Conservation (phyloP, 805 yeast genomes). For the Kazachstania psychrophila region DNA sequence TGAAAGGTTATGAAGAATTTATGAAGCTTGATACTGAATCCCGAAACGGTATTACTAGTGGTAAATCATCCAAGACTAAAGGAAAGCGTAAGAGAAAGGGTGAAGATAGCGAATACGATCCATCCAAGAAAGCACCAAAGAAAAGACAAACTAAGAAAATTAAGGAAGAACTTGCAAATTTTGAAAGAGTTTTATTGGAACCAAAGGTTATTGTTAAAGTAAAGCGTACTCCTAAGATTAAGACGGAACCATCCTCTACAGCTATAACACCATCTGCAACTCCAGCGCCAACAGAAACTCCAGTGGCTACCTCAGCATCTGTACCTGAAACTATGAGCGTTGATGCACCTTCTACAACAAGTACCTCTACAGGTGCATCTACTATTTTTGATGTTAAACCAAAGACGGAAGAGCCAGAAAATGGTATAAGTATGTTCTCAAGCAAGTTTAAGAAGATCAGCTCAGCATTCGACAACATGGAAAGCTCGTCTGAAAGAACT, state of each 20-base stretch:
- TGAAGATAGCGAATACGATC: constrained; percentile 27
- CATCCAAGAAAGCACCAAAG: constrained; percentile 19
- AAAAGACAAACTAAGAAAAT: constrained; percentile 16
- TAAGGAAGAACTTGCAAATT: constrained; percentile 21
- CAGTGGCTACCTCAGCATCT: neutral
- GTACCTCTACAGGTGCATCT: constrained; percentile 5
- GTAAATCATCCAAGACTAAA: constrained; percentile 36
- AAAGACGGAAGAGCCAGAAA: constrained; percentile 11
- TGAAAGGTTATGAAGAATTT: constrained; percentile 56
- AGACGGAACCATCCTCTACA: constrained; percentile 13
- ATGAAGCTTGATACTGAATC: constrained; percentile 54
- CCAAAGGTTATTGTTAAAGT: constrained; percentile 21
- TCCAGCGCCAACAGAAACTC: constrained; percentile 5
- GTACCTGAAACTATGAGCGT: constrained; percentile 5
- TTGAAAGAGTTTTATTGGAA: constrained; percentile 21
- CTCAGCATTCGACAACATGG: constrained; percentile 20
- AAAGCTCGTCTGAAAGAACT: constrained; percentile 1
- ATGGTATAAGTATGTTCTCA: constrained; percentile 22
- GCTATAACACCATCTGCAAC: constrained; percentile 5
- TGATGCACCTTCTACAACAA: neutral
- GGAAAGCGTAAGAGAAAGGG: constrained; percentile 23
- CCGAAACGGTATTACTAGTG: constrained; percentile 42
- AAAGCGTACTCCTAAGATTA: constrained; percentile 18
- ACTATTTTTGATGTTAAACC: constrained; percentile 15
- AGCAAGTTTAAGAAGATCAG: constrained; percentile 26